Percentiles rank a stretch among this genome's conserved stretches.
Conservation (phyloP, 768 basidiomycete species). For the Collybiopsis confluens region DNA sequence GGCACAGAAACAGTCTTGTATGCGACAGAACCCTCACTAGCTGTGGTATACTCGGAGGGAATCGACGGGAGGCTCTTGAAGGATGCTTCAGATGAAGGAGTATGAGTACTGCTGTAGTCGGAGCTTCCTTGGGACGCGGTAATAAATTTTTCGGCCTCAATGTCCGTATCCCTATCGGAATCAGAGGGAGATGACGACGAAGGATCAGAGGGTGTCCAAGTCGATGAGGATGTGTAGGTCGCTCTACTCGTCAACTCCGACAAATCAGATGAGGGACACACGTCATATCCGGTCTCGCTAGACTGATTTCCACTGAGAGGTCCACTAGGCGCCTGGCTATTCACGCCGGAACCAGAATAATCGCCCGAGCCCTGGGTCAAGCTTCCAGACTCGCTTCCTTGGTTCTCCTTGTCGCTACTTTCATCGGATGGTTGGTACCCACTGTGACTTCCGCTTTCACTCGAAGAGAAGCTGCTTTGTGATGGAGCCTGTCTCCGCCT, state of each 20-base stretch:
- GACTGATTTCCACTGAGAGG: conserved; percentile 23
- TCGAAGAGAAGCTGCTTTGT: conserved; percentile 30
- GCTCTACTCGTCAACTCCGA: conserved; percentile 33
- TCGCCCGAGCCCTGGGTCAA: neutral
- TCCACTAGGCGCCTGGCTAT: conserved; percentile 2
- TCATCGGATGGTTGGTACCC: conserved; percentile 16
- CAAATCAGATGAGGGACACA: conserved; percentile 50
- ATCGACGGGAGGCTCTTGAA: conserved; percentile 58
- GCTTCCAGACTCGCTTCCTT: conserved; percentile 17
- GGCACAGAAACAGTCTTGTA: conserved; percentile 49
- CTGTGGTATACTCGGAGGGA: conserved; percentile 54
- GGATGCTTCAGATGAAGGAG: conserved; percentile 44
- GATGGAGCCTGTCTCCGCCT: conserved; percentile 40
- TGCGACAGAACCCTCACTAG: conserved; percentile 38
- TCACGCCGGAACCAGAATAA: neutral
- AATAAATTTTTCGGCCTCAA: conserved; percentile 32
- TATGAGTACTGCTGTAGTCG: conserved; percentile 40
- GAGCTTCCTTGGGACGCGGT: conserved; percentile 48
- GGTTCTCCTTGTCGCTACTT: conserved; percentile 16
- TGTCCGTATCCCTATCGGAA: conserved; percentile 25
- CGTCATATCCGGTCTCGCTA: conserved; percentile 49
- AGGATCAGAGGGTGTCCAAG: conserved; percentile 27
- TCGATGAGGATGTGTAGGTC: conserved; percentile 19
- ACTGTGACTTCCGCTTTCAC: conserved; percentile 15
- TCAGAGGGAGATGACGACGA: conserved; percentile 28